phyloP scores from a whole-genome alignment of 257 asterid species.

The Rhazya stricta region DNA sequence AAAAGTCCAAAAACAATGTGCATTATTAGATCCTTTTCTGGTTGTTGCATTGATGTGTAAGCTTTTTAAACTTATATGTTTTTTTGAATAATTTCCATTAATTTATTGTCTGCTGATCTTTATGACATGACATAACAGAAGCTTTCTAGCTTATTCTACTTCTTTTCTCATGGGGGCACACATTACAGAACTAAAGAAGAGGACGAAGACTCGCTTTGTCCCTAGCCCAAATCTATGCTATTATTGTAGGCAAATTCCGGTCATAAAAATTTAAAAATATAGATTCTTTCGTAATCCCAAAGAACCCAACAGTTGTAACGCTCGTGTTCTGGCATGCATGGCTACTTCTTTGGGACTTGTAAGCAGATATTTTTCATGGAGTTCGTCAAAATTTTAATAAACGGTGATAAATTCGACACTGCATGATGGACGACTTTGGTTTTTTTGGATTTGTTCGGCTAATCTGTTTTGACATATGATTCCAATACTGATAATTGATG shows the following conservation, averaged over 20 bases:
- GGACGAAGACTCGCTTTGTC: no score
- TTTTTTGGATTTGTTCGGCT: neutral
- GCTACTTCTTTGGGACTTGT: slow-evolving; percentile 12
- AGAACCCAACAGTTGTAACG: slow-evolving; percentile 4
- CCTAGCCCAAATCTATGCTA: no score
- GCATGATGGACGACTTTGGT: neutral
- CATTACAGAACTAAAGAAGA: neutral
- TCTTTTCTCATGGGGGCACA: neutral
- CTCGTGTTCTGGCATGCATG: slow-evolving; percentile 1
- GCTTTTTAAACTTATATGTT: neutral
- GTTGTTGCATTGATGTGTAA: slow-evolving; percentile 9
- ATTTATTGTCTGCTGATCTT: neutral
- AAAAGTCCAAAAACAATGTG: slow-evolving; percentile 10
- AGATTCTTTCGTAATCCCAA: slow-evolving; percentile 13
- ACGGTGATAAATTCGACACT: neutral
- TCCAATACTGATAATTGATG: neutral
- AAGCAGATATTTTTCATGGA: neutral
- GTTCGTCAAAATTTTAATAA: neutral
- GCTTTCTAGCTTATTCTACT: neutral
- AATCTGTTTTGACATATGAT: neutral
- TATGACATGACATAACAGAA: neutral
- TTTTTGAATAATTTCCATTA: slow-evolving; percentile 8
- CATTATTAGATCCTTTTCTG: slow-evolving; percentile 17
- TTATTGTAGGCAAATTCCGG: no score
- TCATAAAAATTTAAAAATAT: neutral